Conservation (phyloP, 1,139 yeast genomes). For the Kurtzmaniella quercitrusa region DNA sequence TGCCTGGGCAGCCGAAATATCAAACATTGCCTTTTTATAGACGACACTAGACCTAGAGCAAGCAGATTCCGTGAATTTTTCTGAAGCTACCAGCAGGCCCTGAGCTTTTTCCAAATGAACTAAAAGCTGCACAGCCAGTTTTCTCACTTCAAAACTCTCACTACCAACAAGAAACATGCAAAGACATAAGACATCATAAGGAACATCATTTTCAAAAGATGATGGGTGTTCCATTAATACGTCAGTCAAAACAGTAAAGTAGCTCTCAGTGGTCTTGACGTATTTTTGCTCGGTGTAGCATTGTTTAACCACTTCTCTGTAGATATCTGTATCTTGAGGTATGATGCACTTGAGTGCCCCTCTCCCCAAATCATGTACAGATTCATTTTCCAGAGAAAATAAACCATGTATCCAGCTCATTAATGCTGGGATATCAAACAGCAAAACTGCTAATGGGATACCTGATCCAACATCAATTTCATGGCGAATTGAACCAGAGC, state of each 20-base stretch:
- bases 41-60: constrained; percentile 67
- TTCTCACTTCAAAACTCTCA: constrained; percentile 54
- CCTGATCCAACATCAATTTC: constrained; percentile 34
- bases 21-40: constrained; percentile 72
- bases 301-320: constrained; percentile 59
- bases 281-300: constrained; percentile 59
- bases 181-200: constrained; percentile 58
- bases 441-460: constrained; percentile 35
- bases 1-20: constrained; percentile 61
- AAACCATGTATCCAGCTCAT: constrained; percentile 77
- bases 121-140: constrained; percentile 57
- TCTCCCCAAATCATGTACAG: constrained; percentile 60
- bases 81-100: constrained; percentile 8
- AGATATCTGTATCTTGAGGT: constrained; percentile 50
- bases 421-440: constrained; percentile 68
- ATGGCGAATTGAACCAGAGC: constrained; percentile 61
- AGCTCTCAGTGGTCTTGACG: constrained; percentile 55
- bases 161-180: constrained; percentile 70
- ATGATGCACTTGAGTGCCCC: constrained; percentile 70
- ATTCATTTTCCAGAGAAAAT: constrained; percentile 55
- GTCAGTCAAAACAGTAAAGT: constrained; percentile 68
- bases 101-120: constrained; percentile 50
- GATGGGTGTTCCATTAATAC: constrained; percentile 31
- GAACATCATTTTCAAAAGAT: constrained; percentile 32
- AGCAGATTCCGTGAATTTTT: constrained; percentile 55